Conservation (phyloP, 805 yeast species). For the Starmerella apis region DNA sequence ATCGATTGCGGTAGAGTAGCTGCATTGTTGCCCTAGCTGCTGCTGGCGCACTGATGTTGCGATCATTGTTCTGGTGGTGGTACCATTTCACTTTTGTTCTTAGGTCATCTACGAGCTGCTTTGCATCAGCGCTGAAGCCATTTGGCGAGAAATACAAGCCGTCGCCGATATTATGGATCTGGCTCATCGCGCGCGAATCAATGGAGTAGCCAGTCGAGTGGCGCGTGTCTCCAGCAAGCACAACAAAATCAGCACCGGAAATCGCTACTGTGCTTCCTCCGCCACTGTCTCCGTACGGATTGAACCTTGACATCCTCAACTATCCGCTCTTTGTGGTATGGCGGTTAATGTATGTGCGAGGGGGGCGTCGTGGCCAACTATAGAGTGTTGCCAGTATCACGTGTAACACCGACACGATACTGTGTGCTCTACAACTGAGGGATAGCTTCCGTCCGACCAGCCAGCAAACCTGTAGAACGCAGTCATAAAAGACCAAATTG, state of each 20-base stretch:
- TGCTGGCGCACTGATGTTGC: slow-evolving; percentile 52
- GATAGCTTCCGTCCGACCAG: no score
- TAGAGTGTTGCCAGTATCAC: not conserved
- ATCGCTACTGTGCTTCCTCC: slow-evolving; percentile 97
- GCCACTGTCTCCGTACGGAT: slow-evolving; percentile 38
- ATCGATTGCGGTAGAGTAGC: slow-evolving; percentile 79
- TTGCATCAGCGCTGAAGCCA: slow-evolving; percentile 94
- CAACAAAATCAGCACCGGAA: slow-evolving; percentile 95
- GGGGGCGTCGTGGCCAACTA: slow-evolving; percentile 3
- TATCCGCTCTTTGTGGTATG: not conserved
- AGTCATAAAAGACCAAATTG: no score
- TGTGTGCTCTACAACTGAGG: no score
- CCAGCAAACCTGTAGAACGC: no score
- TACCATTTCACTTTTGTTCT: slow-evolving; percentile 56
- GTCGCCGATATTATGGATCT: slow-evolving; percentile 82
- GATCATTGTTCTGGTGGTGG: slow-evolving; percentile 71
- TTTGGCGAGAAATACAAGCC: slow-evolving; percentile 79
- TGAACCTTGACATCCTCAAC: slow-evolving; percentile 22
- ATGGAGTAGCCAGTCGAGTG: slow-evolving; percentile 88
- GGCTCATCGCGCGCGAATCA: slow-evolving; percentile 85
- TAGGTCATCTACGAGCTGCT: slow-evolving; percentile 68
- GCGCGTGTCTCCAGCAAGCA: slow-evolving; percentile 97
- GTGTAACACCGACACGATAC: no score
- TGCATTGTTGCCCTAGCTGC: slow-evolving; percentile 91
- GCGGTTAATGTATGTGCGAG: not conserved